Evolutionary conservation across 164 flowering plant genomes (phyloP), one percentile per base, ranked within the genome.

Genomic region (Piper longum): DNA sequence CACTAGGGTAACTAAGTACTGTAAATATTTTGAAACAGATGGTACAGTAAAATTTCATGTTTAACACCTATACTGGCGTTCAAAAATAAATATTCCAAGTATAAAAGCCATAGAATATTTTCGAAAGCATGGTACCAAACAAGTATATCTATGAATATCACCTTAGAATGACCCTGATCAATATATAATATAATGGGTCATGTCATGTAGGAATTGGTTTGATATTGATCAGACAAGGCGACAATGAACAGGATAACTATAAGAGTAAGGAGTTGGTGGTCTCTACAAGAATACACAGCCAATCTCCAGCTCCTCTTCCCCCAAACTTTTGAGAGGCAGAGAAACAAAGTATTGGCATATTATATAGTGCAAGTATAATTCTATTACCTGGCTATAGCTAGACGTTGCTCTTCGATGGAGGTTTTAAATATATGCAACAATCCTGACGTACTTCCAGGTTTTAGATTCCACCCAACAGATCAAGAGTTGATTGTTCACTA

Each of bases 401-500:
- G 11, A 14, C 52, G 12, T 57, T 4, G 52, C 60, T 6, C 43
- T 12, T n/a, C 14, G 5, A 61, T 56, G 67, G 67, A 68, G 26
- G 56, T 41, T 5, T 13, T 67, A 43, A 61, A 43, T 19, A 41
- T 61, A 16, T 65, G 56, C 43, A 48, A 48, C 12, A 70, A 67
- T 67, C 68, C 78, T 45, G 71, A 72, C 0, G 83, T 91, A 11
- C 98, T 96, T 48, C 98, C 98, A 13, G 98, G 98, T 3, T 91
- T 91, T 67, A 78, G 96, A 56, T 91, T 91, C 43, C 97, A 91
- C 58, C 97, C 95, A 4, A 87, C 95, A 0, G 95, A 87, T 56
- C 89, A 87, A 61, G 95, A 87, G 61, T 60, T 87, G 18, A 88
- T 91, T 76, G 61, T 84, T 67, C 73, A 66, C 64, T 91, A 91